Percentiles rank a stretch among this genome's conserved stretches.
Conservation (phyloP, 2,329 filamentous ascomycete species). For the Dactylellina leptospora region DNA sequence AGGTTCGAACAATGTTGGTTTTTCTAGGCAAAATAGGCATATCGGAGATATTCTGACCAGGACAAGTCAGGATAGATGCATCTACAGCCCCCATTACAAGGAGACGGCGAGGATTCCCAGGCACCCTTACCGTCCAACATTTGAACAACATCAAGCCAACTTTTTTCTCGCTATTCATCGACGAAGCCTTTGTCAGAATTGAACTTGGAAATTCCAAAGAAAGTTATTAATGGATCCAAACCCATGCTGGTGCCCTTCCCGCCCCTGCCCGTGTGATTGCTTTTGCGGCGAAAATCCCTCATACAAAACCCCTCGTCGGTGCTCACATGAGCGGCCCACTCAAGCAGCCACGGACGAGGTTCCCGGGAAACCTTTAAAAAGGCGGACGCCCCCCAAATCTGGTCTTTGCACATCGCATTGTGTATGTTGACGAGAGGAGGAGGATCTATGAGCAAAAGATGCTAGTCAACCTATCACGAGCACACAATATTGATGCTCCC, state of each 20-base stretch:
- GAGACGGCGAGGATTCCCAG: neutral
- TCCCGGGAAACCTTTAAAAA: constrained; percentile 51
- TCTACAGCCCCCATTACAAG: neutral
- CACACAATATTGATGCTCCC: constrained; percentile 15
- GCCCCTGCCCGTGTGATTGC: constrained; percentile 30
- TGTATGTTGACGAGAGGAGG: neutral
- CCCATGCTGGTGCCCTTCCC: constrained; percentile 37
- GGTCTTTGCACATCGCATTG: constrained; percentile 7
- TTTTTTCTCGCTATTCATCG: constrained; percentile 26
- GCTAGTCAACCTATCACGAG: constrained; percentile 20
- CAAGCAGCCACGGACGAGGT: constrained; percentile 1
- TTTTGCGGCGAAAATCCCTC: constrained; percentile 53
- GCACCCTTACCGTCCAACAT: constrained; percentile 35
- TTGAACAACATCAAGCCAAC: constrained; percentile 6
- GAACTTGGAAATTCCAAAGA: constrained; percentile 7
- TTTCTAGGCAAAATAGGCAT: neutral
- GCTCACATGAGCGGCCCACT: constrained; percentile 38
- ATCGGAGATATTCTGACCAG: constrained; percentile 20
- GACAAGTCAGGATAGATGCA: constrained; percentile 25
- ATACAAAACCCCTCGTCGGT: constrained; percentile 24
- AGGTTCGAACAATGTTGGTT: neutral
- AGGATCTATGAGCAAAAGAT: neutral
- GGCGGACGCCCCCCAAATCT: constrained; percentile 12
- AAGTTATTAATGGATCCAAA: constrained; percentile 32
- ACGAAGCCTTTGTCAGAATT: constrained; percentile 4